These are phyloP conservation scores for Alternaria hordeiaustralica DNA, from an alignment of 2,329 filamentous ascomycete species.

Conservation along the genomic window DNA sequence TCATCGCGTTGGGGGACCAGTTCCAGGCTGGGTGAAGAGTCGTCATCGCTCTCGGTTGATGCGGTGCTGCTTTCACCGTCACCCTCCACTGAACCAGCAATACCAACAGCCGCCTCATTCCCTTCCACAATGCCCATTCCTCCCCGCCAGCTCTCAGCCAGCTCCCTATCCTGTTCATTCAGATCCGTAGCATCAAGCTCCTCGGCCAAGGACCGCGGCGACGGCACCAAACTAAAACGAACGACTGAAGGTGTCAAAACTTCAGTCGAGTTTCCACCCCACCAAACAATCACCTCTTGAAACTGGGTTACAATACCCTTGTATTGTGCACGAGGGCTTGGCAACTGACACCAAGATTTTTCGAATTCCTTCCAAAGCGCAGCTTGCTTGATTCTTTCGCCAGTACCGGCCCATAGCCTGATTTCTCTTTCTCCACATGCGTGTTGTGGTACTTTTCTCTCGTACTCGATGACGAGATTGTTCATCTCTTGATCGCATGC, in stretches of 20 bases:
- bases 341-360: neutral
- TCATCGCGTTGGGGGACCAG: neutral
- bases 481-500: neutral
- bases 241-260: neutral
- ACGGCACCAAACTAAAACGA: neutral
- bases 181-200: neutral
- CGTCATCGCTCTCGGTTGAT: neutral
- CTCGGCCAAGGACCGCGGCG: neutral
- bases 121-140: neutral
- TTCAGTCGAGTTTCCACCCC: neutral
- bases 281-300: neutral
- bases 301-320: neutral
- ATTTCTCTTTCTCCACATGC: neutral
- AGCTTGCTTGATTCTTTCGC: neutral
- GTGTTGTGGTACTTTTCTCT: neutral
- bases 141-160: neutral
- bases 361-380: neutral
- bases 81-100: neutral
- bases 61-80: neutral
- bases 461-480: neutral
- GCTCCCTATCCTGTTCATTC: neutral
- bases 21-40: neutral
- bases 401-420: neutral
- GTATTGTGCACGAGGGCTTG: neutral
- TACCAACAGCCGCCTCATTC: neutral